These are phyloP conservation scores for Eucalyptus brandiana DNA, from an alignment of 345 rosid genomes.

Conservation along the genomic window DNA sequence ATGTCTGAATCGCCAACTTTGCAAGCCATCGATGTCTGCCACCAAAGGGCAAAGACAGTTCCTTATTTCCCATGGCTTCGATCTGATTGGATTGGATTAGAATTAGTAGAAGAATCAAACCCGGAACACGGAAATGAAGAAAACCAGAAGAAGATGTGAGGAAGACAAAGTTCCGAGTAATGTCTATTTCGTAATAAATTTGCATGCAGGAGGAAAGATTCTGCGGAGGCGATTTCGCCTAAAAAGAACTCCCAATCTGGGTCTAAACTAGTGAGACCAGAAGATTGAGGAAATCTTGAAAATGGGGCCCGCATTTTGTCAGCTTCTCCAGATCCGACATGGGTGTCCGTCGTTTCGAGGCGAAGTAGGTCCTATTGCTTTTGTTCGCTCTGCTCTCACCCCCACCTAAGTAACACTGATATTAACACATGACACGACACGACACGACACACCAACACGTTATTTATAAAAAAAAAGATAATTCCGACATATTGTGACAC, in stretches of 20 bases:
- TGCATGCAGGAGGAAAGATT: not conserved
- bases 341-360: slow-evolving; percentile 74
- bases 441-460: too few species aligned
- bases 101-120: not conserved
- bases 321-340: slow-evolving; percentile 46
- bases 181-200: not conserved
- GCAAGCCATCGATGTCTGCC: not conserved
- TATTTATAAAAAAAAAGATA: too few species aligned
- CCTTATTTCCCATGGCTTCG: not conserved
- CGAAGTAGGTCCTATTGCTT: slow-evolving; percentile 39
- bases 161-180: not conserved
- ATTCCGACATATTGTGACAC: too few species aligned
- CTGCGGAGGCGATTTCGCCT: not conserved
- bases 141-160: not conserved
- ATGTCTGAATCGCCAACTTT: not conserved
- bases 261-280: slow-evolving; percentile 39
- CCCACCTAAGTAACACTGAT: not conserved
- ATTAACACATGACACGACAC: too few species aligned
- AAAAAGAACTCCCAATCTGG: not conserved
- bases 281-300: slow-evolving; percentile 66
- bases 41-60: not conserved
- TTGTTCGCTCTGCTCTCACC: not conserved
- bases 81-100: not conserved
- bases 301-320: slow-evolving; percentile 53
- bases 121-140: not conserved